These are phyloP conservation scores for Trichosporon asahii DNA, from an alignment of 1,284 basidiomycete genomes.

Conservation along the genomic window DNA sequence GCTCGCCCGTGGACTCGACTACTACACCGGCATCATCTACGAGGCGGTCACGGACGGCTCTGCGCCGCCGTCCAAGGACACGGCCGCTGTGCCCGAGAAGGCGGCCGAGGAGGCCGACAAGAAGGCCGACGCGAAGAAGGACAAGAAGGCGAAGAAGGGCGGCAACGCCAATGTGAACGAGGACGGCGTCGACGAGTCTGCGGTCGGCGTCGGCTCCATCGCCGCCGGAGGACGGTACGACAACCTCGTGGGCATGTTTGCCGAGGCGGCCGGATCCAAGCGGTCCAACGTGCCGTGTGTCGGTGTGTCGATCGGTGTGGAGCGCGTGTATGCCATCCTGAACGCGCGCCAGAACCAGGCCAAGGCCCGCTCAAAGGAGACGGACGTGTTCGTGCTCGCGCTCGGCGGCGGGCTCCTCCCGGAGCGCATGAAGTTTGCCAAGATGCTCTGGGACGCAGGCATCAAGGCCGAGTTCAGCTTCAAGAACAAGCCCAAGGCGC, in stretches of 20 bases:
- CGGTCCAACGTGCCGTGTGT: slow-evolving; percentile 74
- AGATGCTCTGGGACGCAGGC: slow-evolving; percentile 78
- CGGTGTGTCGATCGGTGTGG: slow-evolving; percentile 88
- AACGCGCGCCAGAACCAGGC: slow-evolving; percentile 78
- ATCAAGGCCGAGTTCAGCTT: slow-evolving; percentile 95
- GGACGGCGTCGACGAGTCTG: slow-evolving; percentile 87
- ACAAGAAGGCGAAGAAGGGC: slow-evolving; percentile 54
- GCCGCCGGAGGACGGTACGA: slow-evolving; percentile 97
- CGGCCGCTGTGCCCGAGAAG: slow-evolving; percentile 50
- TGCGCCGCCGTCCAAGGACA: slow-evolving; percentile 75
- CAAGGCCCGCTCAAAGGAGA: slow-evolving; percentile 73
- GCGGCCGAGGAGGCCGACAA: slow-evolving; percentile 43
- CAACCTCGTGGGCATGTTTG: slow-evolving; percentile 92
- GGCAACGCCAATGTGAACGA: slow-evolving; percentile 54
- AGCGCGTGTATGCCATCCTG: slow-evolving; percentile 90
- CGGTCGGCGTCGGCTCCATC: slow-evolving; percentile 94
- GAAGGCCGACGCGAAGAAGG: slow-evolving; percentile 37
- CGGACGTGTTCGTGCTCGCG: slow-evolving; percentile 90
- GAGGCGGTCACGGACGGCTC: slow-evolving; percentile 92
- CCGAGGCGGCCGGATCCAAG: slow-evolving; percentile 66
- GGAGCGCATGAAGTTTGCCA: slow-evolving; percentile 79
- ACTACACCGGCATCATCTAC: slow-evolving; percentile 98
- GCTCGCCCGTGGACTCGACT: slow-evolving; percentile 92
- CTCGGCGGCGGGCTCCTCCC: slow-evolving; percentile 77
- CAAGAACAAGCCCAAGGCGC: slow-evolving; percentile 82